Evolutionary conservation across 2,329 filamentous ascomycete genomes (phyloP).

Genomic region (Aspergillus sp.): DNA sequence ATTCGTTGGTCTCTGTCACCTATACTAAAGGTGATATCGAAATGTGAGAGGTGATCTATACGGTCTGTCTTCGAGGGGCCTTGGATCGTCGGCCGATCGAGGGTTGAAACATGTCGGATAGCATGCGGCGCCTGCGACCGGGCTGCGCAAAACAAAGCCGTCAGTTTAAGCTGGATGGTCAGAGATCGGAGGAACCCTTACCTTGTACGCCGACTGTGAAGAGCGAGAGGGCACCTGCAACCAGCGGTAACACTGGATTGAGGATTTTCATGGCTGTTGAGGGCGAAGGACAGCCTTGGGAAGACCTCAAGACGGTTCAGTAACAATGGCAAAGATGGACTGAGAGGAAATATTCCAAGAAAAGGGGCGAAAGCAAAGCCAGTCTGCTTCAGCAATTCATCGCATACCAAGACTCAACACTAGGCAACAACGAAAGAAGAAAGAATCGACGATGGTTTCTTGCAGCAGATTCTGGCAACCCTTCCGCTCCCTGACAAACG

Average conservation of each 20-base stretch:
- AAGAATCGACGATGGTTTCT: not conserved
- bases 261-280: conserved; percentile 32
- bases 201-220: conserved; percentile 25
- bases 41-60: conserved; percentile 78
- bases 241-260: conserved; percentile 29
- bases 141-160: conserved; percentile 49
- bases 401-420: conserved; percentile 13
- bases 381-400: conserved; percentile 11
- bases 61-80: conserved; percentile 69
- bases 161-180: conserved; percentile 1
- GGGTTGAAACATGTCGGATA: conserved; percentile 70
- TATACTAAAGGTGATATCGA: conserved; percentile 82
- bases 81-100: conserved; percentile 77
- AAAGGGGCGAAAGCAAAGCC: conserved; percentile 13
- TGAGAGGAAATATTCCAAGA: conserved; percentile 8
- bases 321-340: conserved; percentile 12
- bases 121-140: conserved; percentile 77
- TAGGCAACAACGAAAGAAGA: conserved; percentile 27
- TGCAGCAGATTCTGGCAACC: not conserved
- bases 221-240: conserved; percentile 32
- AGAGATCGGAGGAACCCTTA: conserved; percentile 12
- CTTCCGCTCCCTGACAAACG: not conserved
- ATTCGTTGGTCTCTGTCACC: conserved; percentile 70
- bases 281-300: conserved; percentile 16
- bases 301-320: conserved; percentile 10